A percentile compares a stretch with the other conserved stretches of the same genome.
These are phyloP conservation scores for Daedaleopsis sinensis DNA, from an alignment of 768 basidiomycete species.

Conservation along the genomic window DNA sequence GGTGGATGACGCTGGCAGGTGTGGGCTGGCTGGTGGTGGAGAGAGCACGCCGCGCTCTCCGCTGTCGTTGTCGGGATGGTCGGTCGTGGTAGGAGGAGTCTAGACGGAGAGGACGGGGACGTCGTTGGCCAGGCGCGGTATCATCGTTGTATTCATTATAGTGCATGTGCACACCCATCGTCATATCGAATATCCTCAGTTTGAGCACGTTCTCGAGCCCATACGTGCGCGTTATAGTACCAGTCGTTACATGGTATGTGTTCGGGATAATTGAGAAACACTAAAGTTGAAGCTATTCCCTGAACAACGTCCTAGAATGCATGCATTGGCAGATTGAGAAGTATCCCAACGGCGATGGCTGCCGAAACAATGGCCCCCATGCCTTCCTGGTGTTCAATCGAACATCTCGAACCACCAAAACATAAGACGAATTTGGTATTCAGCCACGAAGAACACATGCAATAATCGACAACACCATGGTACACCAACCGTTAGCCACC, in stretches of 20 bases:
- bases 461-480: neutral
- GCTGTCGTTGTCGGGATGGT: neutral
- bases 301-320: too few relatives aligned
- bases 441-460: neutral
- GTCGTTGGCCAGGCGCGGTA: conserved; percentile 18
- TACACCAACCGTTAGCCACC: conserved; percentile 27
- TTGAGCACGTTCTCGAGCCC: neutral
- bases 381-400: too few relatives aligned
- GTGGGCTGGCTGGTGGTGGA: conserved; percentile 4
- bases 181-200: neutral
- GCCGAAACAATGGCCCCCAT: too few relatives aligned
- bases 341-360: too few relatives aligned
- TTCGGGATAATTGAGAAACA: neutral
- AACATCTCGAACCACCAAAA: neutral
- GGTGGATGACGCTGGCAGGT: conserved; percentile 5
- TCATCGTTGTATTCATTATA: conserved; percentile 18
- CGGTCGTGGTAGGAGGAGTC: neutral
- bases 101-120: conserved; percentile 9
- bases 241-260: neutral
- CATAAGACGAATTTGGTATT: neutral
- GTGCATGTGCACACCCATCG: conserved; percentile 8
- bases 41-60: conserved; percentile 1
- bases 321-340: too few relatives aligned
- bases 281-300: too few relatives aligned
- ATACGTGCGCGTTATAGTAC: neutral